Evolutionary conservation across 345 rosid genomes (phyloP).

Genomic region (Acer saccharum): DNA sequence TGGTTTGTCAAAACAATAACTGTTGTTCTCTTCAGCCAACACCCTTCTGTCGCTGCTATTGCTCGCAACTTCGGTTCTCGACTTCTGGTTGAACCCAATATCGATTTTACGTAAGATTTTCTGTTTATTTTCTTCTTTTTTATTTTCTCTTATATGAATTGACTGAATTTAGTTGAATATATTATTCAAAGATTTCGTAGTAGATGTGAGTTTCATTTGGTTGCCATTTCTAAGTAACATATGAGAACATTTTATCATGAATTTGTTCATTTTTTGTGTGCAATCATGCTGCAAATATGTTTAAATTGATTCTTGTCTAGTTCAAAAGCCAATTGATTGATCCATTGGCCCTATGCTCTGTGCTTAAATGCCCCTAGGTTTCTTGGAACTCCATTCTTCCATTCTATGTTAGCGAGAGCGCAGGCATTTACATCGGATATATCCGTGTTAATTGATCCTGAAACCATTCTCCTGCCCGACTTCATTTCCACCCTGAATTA

Average conservation of each 20-base stretch:
- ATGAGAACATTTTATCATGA: not conserved
- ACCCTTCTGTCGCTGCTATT: conserved; percentile 51
- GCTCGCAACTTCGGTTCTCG: conserved; percentile 55
- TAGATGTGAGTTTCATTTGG: not conserved
- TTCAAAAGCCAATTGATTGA: not conserved
- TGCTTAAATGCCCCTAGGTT: conserved; percentile 45
- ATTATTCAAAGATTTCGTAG: not conserved
- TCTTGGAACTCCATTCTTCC: conserved; percentile 78
- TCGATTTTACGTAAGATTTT: conserved; percentile 80
- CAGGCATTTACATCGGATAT: conserved; percentile 50
- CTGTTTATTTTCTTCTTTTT: not conserved
- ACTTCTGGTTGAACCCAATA: conserved; percentile 60
- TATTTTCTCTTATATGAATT: not conserved
- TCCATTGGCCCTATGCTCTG: not conserved
- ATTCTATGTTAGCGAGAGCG: conserved; percentile 78
- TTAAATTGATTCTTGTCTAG: not conserved
- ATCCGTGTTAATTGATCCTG: conserved; percentile 50
- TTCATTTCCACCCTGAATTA: conserved; percentile 53
- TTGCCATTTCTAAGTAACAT: not conserved
- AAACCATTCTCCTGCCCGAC: conserved; percentile 61
- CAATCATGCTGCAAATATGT: not conserved
- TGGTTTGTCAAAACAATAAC: conserved; percentile 63
- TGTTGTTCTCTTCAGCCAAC: conserved; percentile 67
- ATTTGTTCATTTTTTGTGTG: not conserved
- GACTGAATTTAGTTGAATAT: not conserved